These are phyloP conservation scores for Oleoguttula mirabilis DNA, from an alignment of 495 filamentous ascomycete species.

Conservation along the genomic window DNA sequence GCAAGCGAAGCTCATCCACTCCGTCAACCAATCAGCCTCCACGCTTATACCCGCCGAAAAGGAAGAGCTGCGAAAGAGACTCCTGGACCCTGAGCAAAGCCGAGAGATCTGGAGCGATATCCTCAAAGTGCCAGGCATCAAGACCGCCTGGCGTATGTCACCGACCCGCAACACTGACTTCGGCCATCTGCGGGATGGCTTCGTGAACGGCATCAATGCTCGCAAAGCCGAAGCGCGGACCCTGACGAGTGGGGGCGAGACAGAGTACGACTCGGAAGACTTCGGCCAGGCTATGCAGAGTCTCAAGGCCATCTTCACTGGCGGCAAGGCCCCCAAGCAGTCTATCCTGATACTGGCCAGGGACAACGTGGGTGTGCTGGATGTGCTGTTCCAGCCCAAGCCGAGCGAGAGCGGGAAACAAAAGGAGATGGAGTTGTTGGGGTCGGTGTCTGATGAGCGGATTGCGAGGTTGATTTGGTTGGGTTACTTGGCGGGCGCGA, in stretches of 20 bases:
- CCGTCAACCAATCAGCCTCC: constrained; percentile 46
- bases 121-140: constrained; percentile 34
- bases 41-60: constrained; percentile 72
- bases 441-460: constrained; percentile 62
- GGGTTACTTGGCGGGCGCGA: constrained; percentile 76
- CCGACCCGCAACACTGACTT: constrained; percentile 86
- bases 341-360: constrained; percentile 62
- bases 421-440: constrained; percentile 41
- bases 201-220: constrained; percentile 68
- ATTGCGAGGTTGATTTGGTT: constrained; percentile 75
- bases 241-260: constrained; percentile 11
- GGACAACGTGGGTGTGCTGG: constrained; percentile 51
- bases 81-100: constrained; percentile 58
- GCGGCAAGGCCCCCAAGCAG: constrained; percentile 58
- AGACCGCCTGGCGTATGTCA: constrained; percentile 63
- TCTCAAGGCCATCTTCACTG: constrained; percentile 67
- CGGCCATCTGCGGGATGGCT: constrained; percentile 79
- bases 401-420: constrained; percentile 31
- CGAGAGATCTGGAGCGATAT: constrained; percentile 62
- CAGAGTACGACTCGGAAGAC: constrained; percentile 47
- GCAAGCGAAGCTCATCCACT: constrained; percentile 42
- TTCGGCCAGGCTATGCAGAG: constrained; percentile 60
- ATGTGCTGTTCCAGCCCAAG: constrained; percentile 52
- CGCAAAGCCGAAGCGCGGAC: constrained; percentile 39
- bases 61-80: constrained; percentile 48